Conservation (phyloP, 2,329 filamentous ascomycete species). For the Epichloe aotearoae region DNA sequence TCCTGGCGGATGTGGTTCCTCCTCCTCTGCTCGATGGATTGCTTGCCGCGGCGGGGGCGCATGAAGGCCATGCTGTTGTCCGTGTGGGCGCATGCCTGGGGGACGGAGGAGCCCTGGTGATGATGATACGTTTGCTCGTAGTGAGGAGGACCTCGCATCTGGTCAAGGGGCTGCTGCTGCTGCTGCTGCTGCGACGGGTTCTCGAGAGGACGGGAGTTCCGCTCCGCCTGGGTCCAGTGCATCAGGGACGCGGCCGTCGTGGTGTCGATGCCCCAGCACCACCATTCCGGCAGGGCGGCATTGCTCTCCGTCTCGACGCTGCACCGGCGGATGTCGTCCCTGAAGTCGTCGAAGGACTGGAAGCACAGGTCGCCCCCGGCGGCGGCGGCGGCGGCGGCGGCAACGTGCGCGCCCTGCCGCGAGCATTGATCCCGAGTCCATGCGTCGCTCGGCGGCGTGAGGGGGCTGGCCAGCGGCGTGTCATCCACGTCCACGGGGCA, state of each 20-base stretch:
- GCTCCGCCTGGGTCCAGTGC: not conserved
- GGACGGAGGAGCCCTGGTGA: no score
- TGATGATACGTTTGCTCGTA: no score
- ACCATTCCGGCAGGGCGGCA: not conserved
- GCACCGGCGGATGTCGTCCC: not conserved
- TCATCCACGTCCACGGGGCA: not conserved
- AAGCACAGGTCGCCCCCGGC: not conserved
- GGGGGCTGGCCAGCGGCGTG: not conserved
- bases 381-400: no score
- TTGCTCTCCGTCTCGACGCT: not conserved
- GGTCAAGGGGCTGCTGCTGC: no score
- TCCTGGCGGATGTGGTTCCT: conserved; percentile 2
- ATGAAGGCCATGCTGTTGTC: not conserved
- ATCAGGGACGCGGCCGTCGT: not conserved
- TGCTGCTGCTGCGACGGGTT: not conserved
- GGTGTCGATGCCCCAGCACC: conserved; percentile 1
- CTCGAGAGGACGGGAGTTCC: not conserved
- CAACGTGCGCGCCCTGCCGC: not conserved
- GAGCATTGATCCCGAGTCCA: not conserved
- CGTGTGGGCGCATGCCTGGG: not conserved
- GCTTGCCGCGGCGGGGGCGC: not conserved
- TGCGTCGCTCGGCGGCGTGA: not conserved
- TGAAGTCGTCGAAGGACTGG: not conserved
- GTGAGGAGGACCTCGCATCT: no score
- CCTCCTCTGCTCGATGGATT: not conserved